Conservation (phyloP, 208 protist species). For the Wallacemonas sp. region DNA sequence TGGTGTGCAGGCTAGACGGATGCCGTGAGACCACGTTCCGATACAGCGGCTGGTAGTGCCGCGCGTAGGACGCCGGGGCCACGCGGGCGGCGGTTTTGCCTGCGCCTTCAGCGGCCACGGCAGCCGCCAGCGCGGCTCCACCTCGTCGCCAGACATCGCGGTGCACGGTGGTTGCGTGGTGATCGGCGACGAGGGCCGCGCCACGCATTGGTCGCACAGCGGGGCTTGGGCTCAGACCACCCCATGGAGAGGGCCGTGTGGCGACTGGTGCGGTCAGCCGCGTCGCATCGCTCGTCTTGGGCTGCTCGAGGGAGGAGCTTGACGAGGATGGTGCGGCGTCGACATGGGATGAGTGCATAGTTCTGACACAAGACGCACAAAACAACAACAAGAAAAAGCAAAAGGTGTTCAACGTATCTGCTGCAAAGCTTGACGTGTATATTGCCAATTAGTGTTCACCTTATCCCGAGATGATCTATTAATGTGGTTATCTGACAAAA, state of each 20-base stretch:
- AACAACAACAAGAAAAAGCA: not conserved
- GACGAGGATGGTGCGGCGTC: not conserved
- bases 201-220: not conserved
- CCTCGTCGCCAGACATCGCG: no score
- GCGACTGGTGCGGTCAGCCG: not conserved
- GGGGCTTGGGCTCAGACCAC: conserved; percentile 7
- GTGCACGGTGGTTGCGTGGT: no score
- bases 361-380: not conserved
- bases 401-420: no score
- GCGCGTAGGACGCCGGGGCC: not conserved
- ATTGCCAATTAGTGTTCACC: no score
- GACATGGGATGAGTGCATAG: not conserved
- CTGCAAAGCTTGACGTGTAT: no score
- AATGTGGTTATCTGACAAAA: no score
- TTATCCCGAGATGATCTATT: no score
- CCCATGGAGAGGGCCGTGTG: not conserved
- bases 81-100: not conserved
- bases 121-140: no score
- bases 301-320: not conserved
- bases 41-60: conserved; percentile 1
- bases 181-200: not conserved
- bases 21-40: not conserved
- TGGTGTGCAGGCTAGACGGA: no score
- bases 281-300: not conserved
- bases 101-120: not conserved